Evolutionary conservation across 176 grass and related monocot species (phyloP), one percentile per base, ranked within the genome.

Genomic region (Leersia perrieri): DNA sequence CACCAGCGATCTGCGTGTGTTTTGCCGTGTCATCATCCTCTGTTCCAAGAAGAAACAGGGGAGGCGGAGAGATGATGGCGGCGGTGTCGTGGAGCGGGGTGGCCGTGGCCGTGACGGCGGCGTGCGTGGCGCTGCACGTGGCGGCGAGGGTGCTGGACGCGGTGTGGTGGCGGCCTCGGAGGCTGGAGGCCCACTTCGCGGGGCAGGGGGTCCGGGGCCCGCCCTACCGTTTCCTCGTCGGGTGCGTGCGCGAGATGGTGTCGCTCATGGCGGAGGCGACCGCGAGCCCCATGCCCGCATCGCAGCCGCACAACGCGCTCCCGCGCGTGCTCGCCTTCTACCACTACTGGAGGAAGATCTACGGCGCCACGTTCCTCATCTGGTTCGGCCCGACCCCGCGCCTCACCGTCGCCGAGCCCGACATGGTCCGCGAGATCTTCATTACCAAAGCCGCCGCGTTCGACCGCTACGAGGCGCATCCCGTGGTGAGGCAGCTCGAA

Each of bases 341-440:
- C 82, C 89, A 90, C 83, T 83, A 94, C 80, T 97, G 94, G 94
- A 86, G 84, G 57, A 94, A 88, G 70, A 97, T 90, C 55, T 97
- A 97, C 72, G 94, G 94, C n/a, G n/a, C n/a, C n/a, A 91, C 68
- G 79, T 91, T 97, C 57, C 15, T 97, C 75, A 83, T 94, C 41
- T 97, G 94, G 94, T 94, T 97, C 67, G 94, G 94, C 3, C 89
- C 87, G 74, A 97, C 94, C 40, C 89, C 94, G 25, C 84, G 94
- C 45, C 78, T 97, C 10, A 82, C 89, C 53, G 64, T 97, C 25
- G 85, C 91, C 27, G 91, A 94, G 39, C 94, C 94, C 32, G 94
- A 97, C 41, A 85, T 97, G 6, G 79, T 97, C 22, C 73, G 89
- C 0, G 84, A 97, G 65, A 88, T 97, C 35, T 89, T 97, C 30